Base-by-base conservation (phyloP, 176 grass and related monocot species). In the Pontederia paniculata region DNA sequence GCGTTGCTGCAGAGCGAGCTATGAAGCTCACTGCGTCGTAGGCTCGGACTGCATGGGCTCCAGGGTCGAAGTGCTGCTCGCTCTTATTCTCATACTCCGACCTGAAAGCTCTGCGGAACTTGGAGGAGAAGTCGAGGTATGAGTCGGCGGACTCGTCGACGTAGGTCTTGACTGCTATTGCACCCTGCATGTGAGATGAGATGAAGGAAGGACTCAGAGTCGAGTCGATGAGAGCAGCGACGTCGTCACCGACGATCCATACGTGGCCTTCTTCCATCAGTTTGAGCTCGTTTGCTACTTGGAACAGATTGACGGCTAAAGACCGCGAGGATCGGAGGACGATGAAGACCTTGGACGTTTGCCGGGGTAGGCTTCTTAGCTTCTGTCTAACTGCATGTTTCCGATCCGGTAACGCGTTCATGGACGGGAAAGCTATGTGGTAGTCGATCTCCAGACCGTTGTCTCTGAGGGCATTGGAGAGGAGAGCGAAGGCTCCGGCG, bases 171-270 rank as follows among this genome's bases (percentile, higher is more conserved):
- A 79, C 61, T 15, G 69, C 76, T 42, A 79, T 19, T 8, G 68
- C 54, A 3, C 76, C 76, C 41, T 68, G 69, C 69, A 79, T 73
- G 62, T 73, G 59, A 21, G 55, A 25, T 28, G 76, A 70, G 22
- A 73, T 6, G 44, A 73, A 79, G 14, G 54, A 50, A 17, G 69
- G 55, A 18, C 0, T 8, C 10, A 73, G 58, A 17, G 46, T 66
- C 17, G 76, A 67, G 48, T 79, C 68, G 25, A 79, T 15, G 60
- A 79, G 62, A 10, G 44, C 19, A 5, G 45, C 55, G 44, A 73
- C 61, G 55, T 79, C 76, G 23, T 79, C 52, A 12, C 21, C 55
- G 21, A 56, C 48, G 3, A 79, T 55, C 76, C 76, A 79, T 9
- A 67, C 54, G 8, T 79, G 51, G 5, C 47, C 68, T 12, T 46